Conservation (phyloP, 2,329 filamentous ascomycete genomes). For the Epichloe sylvatica region DNA sequence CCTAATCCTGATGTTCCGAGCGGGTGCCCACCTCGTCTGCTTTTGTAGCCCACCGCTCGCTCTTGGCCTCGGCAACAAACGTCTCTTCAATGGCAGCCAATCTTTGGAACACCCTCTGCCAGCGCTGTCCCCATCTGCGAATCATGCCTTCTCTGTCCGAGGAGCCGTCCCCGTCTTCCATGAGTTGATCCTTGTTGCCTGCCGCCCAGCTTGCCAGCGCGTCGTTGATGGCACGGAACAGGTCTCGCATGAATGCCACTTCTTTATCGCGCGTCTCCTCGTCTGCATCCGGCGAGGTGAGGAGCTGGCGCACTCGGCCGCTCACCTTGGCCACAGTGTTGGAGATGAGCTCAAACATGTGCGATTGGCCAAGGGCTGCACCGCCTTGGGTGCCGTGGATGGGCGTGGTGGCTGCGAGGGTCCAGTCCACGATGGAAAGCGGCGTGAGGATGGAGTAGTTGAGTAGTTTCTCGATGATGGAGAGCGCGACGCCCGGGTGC, state of each 20-base stretch:
- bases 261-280: conserved; percentile 58
- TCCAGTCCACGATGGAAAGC: conserved; percentile 77
- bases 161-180: conserved; percentile 51
- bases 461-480: conserved; percentile 89
- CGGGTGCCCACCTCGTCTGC: neutral
- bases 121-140: conserved; percentile 68
- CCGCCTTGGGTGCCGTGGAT: conserved; percentile 39
- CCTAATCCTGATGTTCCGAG: neutral
- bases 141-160: conserved; percentile 50
- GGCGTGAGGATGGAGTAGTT: conserved; percentile 94
- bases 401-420: conserved; percentile 47
- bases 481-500: conserved; percentile 81
- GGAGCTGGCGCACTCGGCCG: conserved; percentile 68
- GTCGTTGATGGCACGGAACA: conserved; percentile 74
- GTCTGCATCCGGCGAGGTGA: conserved; percentile 45
- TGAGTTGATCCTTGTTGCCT: conserved; percentile 59
- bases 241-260: conserved; percentile 56
- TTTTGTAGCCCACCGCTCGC: conserved; percentile 2
- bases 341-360: conserved; percentile 81
- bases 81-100: conserved; percentile 78
- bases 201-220: conserved; percentile 57
- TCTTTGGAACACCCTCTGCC: conserved; percentile 72
- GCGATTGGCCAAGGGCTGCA: conserved; percentile 59
- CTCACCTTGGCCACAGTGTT: conserved; percentile 86
- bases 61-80: conserved; percentile 28